Percentiles rank a stretch among this genome's conserved stretches.
Evolutionary conservation across 148 eudicot genomes (phyloP).

Genomic region (Rhododendron vialii): DNA sequence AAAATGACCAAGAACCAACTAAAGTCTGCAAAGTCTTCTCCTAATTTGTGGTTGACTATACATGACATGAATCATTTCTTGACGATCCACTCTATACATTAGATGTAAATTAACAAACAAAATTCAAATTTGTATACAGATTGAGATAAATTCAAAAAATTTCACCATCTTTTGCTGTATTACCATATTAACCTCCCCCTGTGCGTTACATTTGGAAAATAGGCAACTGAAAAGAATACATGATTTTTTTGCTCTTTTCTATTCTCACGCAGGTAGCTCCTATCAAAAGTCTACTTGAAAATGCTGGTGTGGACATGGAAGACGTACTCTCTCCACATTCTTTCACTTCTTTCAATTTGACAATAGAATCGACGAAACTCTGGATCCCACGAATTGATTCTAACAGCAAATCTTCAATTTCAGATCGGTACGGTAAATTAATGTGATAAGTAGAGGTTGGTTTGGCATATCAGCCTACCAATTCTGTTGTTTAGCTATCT

Average conservation of each 20-base stretch:
- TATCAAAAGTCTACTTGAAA: conserved; percentile 23
- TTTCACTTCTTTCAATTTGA: conserved; percentile 56
- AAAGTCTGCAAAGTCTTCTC: background rate
- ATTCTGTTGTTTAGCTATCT: background rate
- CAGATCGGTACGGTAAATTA: background rate
- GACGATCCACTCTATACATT: background rate
- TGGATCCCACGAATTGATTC: conserved; percentile 18
- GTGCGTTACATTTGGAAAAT: background rate
- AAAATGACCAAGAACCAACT: too few relatives aligned
- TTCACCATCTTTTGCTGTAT: background rate
- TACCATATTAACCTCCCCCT: background rate
- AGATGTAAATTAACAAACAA: too few relatives aligned
- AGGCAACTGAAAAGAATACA: background rate
- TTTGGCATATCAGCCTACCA: background rate
- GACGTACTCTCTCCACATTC: conserved; percentile 49
- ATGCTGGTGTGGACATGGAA: conserved; percentile 25
- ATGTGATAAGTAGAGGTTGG: background rate
- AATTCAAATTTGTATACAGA: background rate
- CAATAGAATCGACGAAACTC: conserved; percentile 29
- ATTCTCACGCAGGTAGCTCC: conserved; percentile 42
- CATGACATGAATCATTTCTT: background rate
- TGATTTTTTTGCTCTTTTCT: background rate
- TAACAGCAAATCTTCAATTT: conserved; percentile 23
- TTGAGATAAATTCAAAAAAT: background rate
- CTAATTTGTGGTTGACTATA: background rate